Conservation (phyloP, 495 filamentous ascomycete genomes). For the Daldinia loculata region DNA sequence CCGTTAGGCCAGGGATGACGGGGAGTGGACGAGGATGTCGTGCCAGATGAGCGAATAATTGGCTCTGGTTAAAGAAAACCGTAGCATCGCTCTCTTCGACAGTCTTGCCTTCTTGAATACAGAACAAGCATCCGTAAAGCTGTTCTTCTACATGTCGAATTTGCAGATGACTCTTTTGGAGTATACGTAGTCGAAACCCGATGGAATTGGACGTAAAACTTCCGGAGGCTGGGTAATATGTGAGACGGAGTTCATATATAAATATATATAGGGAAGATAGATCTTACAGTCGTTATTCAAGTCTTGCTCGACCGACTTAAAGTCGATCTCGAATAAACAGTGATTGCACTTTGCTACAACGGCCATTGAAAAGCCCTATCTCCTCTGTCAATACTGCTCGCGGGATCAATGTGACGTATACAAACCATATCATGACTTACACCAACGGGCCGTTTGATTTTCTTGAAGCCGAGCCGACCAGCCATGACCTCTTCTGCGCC, state of each 20-base stretch:
- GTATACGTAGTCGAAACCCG: slow-evolving; percentile 52
- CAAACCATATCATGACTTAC: slow-evolving; percentile 29
- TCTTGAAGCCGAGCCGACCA: slow-evolving; percentile 51
- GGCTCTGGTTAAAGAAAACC: slow-evolving; percentile 52
- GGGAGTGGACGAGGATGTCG: slow-evolving; percentile 55
- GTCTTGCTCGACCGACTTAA: slow-evolving; percentile 49
- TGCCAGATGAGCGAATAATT: slow-evolving; percentile 52
- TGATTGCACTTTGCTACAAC: slow-evolving; percentile 51
- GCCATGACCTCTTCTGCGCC: slow-evolving; percentile 50
- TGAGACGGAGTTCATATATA: slow-evolving; percentile 13
- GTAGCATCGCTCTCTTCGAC: slow-evolving; percentile 54
- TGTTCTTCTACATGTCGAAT: slow-evolving; percentile 50
- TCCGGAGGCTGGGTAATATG: slow-evolving; percentile 38
- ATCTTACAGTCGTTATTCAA: slow-evolving; percentile 48
- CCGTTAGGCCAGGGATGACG: slow-evolving; percentile 49
- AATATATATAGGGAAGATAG: neutral
- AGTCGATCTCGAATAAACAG: slow-evolving; percentile 54
- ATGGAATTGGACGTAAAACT: slow-evolving; percentile 48
- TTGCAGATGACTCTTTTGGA: slow-evolving; percentile 54
- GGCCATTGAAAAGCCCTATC: slow-evolving; percentile 43
- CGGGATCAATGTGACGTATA: neutral
- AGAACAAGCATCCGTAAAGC: slow-evolving; percentile 54
- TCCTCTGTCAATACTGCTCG: slow-evolving; percentile 7
- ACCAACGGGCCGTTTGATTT: slow-evolving; percentile 47
- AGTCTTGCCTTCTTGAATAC: slow-evolving; percentile 49